A percentile compares a stretch with the other conserved stretches of the same genome.
These are phyloP conservation scores for Hymenoscyphus linearis DNA, from an alignment of 2,329 filamentous ascomycete genomes.

Conservation along the genomic window DNA sequence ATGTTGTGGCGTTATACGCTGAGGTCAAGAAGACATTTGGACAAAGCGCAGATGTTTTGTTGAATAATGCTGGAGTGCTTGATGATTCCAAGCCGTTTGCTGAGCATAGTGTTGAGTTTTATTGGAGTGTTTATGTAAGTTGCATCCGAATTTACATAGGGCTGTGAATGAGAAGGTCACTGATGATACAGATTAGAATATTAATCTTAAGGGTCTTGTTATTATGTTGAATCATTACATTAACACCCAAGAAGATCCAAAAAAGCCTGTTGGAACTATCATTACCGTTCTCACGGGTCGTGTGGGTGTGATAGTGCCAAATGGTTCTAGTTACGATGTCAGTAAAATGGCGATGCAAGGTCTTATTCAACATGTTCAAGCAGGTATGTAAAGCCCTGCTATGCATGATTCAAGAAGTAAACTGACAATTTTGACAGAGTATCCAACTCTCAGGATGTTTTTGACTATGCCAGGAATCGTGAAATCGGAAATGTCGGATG, in stretches of 20 bases:
- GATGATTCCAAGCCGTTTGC: slow-evolving; percentile 33
- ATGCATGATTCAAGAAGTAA: neutral
- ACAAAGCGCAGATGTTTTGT: slow-evolving; percentile 33
- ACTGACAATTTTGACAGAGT: slow-evolving; percentile 37
- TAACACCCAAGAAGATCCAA: slow-evolving; percentile 29
- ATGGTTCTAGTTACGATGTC: slow-evolving; percentile 41
- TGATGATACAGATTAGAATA: slow-evolving; percentile 38
- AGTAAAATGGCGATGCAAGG: slow-evolving; percentile 41
- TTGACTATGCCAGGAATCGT: slow-evolving; percentile 44
- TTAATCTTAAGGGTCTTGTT: slow-evolving; percentile 47
- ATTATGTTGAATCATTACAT: slow-evolving; percentile 43
- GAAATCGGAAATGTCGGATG: neutral
- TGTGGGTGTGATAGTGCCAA: slow-evolving; percentile 31
- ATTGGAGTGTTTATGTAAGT: slow-evolving; percentile 35
- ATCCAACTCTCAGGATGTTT: slow-evolving; percentile 38
- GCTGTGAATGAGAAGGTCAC: neutral
- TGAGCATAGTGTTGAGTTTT: slow-evolving; percentile 39
- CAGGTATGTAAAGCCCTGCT: slow-evolving; percentile 11
- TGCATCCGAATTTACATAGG: no score
- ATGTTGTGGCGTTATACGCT: slow-evolving; percentile 18
- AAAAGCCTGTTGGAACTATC: slow-evolving; percentile 31
- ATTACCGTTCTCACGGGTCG: slow-evolving; percentile 39
- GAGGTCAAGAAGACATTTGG: slow-evolving; percentile 19
- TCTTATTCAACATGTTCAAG: slow-evolving; percentile 37
- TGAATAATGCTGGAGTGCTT: slow-evolving; percentile 40